These are phyloP conservation scores for Saccharomycopsis phalli DNA, from an alignment of 1,139 yeast genomes.

Conservation along the genomic window DNA sequence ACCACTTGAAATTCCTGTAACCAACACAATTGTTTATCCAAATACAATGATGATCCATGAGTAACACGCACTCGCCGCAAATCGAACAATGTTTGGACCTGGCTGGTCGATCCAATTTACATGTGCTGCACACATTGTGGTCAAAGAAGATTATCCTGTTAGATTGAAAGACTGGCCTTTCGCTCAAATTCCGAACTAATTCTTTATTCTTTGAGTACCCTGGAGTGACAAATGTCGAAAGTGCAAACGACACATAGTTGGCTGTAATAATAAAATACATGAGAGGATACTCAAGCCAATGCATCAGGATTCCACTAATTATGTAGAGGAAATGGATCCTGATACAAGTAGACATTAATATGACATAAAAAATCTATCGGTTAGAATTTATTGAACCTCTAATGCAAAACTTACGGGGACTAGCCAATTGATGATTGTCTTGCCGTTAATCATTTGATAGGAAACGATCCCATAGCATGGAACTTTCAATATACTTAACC, in stretches of 20 bases:
- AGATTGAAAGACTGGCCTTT: conserved; percentile 29
- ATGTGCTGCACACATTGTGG: conserved; percentile 42
- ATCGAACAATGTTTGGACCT: conserved; percentile 81
- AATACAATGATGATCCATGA: conserved; percentile 89
- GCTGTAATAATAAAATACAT: conserved; percentile 8
- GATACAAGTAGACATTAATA: conserved; percentile 11
- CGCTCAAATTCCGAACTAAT: conserved; percentile 20
- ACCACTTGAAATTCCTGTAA: conserved; percentile 62
- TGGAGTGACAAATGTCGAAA: conserved; percentile 7
- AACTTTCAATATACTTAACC: too few relatives aligned
- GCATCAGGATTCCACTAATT: not conserved
- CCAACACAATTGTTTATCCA: conserved; percentile 95
- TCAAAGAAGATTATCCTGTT: conserved; percentile 56
- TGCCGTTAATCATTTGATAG: too few relatives aligned
- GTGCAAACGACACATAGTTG: conserved; percentile 8
- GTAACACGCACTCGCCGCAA: conserved; percentile 58
- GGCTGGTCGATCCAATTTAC: conserved; percentile 67
- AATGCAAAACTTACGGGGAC: conserved; percentile 2
- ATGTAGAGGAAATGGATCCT: conserved; percentile 11
- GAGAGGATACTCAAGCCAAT: conserved; percentile 5
- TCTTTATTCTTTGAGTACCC: conserved; percentile 22
- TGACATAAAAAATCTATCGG: conserved; percentile 9
- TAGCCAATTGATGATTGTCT: conserved; percentile 9
- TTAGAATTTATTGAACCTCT: not conserved
- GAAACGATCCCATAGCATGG: too few relatives aligned